These are phyloP conservation scores for Actinidia chinensis DNA, from an alignment of 179 eudicot species.

Conservation along the genomic window DNA sequence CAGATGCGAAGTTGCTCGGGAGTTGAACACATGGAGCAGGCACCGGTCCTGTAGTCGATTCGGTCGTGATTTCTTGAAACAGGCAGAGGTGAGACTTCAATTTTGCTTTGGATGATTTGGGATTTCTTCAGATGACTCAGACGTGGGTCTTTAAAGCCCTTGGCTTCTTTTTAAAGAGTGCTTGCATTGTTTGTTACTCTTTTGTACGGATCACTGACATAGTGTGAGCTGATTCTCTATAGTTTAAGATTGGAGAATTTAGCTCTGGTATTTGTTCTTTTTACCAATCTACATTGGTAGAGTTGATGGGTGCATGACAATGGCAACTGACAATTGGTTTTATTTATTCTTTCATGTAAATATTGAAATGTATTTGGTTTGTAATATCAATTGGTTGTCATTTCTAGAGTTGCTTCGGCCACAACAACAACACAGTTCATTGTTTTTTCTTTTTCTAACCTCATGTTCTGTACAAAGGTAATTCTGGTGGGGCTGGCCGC, in stretches of 20 bases:
- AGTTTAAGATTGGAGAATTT: constrained; percentile 24
- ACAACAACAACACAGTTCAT: too few species aligned
- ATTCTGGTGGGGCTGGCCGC: too few species aligned
- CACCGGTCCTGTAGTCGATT: constrained; percentile 14
- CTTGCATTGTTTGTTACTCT: background rate
- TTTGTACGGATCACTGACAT: background rate
- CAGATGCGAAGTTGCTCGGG: constrained; percentile 25
- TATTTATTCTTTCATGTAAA: background rate
- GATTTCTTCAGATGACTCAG: constrained; percentile 15
- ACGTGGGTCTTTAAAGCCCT: constrained; percentile 11
- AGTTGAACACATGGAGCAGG: constrained; percentile 17
- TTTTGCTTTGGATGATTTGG: constrained; percentile 29
- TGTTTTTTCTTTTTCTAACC: too few species aligned
- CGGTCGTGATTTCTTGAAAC: constrained; percentile 38
- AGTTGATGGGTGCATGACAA: background rate
- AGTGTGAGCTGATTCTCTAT: constrained; percentile 23
- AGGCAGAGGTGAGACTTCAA: constrained; percentile 34
- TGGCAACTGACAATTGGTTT: background rate
- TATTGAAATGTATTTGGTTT: background rate
- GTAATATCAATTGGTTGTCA: too few species aligned
- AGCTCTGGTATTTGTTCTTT: constrained; percentile 16
- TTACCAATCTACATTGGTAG: background rate
- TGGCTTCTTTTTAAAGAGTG: background rate
- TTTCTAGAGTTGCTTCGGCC: too few species aligned
- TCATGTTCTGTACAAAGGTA: too few species aligned